Base-by-base conservation (phyloP, 1,284 basidiomycete genomes). In the Cryptococcus sp. region DNA sequence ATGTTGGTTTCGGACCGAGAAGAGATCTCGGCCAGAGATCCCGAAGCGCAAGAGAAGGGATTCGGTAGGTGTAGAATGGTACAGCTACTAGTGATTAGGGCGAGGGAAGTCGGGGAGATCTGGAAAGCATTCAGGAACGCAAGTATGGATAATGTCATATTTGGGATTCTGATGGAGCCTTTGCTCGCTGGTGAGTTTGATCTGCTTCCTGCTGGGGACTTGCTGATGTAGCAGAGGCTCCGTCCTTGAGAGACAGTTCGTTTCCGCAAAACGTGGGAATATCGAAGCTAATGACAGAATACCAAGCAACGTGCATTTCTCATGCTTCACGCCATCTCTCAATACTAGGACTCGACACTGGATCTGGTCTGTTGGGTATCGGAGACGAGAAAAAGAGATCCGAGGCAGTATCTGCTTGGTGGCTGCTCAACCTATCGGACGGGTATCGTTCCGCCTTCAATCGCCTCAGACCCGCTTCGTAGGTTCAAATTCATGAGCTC, bases 101-200 rank as follows among this genome's bases (percentile, higher is more conserved):
- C 88, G 40, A 81, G 88, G 53, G 86, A 91, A 69, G 81, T 91
- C 37, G 85, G 88, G 48, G 92, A 94, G 76, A 81, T 83, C 43
- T 78, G 88, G 67, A 90, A 89, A 74, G 86, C 89, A 13, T 87
- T 87, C 70, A 82, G 90, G 46, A 76, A 89, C 46, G 82, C 88
- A n/a, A 83, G 81, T 41, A 75, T 84, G 31, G 86, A 92, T 65
- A 87, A 91, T 74, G 84, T 88, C 2, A 66, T 70, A 46, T 56
- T 66, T 2, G 53, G 65, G 18, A 52, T 73, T n/a, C 55, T 73
- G 22, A 46, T 73, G 32, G 72, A 73, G 41, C 45, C 49, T 7
- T 45, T 74, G 22, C 36, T 69, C 14, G 65, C 62, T 13, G 62
- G 73, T 75, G 43, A 65, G 73, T 70, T 3, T 7, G 21, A 11